phyloP scores from a whole-genome alignment of 1,284 basidiomycete species.

The Trichosporon coremiiforme region DNA sequence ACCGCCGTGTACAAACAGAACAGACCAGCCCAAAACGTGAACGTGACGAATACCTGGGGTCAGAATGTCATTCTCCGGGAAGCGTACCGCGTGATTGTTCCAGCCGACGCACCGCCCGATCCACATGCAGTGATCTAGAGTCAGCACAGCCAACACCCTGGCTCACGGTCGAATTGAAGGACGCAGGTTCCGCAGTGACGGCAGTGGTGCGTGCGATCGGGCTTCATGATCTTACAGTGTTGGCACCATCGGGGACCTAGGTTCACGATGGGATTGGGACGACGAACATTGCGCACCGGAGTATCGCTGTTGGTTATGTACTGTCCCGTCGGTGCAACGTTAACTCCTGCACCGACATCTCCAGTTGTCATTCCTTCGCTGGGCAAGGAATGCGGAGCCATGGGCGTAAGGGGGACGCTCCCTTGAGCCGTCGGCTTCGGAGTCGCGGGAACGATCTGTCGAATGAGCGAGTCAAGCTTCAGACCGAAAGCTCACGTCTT shows the following conservation, averaged over 20 bases:
- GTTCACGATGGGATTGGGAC: slow-evolving; percentile 40
- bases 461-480: not conserved
- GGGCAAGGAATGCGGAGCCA: not conserved
- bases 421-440: not conserved
- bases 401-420: slow-evolving; percentile 7
- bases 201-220: slow-evolving; percentile 55
- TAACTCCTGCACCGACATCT: too few relatives aligned
- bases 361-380: too few relatives aligned
- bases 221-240: slow-evolving; percentile 53
- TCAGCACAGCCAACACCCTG: not conserved
- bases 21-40: slow-evolving; percentile 49
- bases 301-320: too few relatives aligned
- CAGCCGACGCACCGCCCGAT: slow-evolving; percentile 55
- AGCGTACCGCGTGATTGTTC: slow-evolving; percentile 53
- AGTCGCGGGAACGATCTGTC: not conserved
- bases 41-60: slow-evolving; percentile 51
- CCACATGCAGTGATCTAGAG: slow-evolving; percentile 51
- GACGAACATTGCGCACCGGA: slow-evolving; percentile 31
- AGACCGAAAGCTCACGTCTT: slow-evolving; percentile 65
- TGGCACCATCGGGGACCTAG: slow-evolving; percentile 45
- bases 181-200: slow-evolving; percentile 55
- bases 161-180: slow-evolving; percentile 47
- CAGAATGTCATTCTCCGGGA: not conserved
- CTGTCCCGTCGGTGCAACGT: too few relatives aligned
- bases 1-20: slow-evolving; percentile 47